Evolutionary conservation across 2,329 filamentous ascomycete genomes (phyloP).

Genomic region (Pleoardoris graminearum): DNA sequence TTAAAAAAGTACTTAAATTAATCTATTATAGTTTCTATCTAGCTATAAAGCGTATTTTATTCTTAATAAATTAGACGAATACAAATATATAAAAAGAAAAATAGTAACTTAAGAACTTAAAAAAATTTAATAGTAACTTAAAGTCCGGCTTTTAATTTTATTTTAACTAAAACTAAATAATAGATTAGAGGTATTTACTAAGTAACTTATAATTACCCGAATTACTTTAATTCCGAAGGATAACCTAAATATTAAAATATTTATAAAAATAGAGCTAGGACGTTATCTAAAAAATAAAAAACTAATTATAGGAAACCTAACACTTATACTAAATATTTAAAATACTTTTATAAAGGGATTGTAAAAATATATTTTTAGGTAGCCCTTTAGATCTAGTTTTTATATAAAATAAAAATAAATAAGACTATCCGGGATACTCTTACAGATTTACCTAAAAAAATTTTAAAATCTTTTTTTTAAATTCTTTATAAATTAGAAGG

Average conservation of each 20-base stretch:
- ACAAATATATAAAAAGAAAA: conserved; percentile 17
- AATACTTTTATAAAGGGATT: conserved; percentile 25
- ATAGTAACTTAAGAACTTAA: conserved; percentile 20
- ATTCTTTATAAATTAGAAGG: conserved; percentile 25
- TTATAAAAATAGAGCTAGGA: conserved; percentile 30
- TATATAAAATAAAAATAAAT: conserved; percentile 45
- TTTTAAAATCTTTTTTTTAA: conserved; percentile 17
- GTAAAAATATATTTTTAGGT: conserved; percentile 35
- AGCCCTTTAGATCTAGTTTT: conserved; percentile 23
- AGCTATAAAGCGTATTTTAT: conserved; percentile 34
- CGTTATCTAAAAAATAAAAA: conserved; percentile 19
- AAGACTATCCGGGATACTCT: conserved; percentile 36
- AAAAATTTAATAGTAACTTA: conserved; percentile 25
- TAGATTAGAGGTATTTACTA: conserved; percentile 4
- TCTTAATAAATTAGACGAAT: conserved; percentile 44
- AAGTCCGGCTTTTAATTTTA: conserved; percentile 30
- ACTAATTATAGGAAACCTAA: conserved; percentile 28
- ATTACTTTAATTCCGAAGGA: conserved; percentile 24
- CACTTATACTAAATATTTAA: conserved; percentile 29
- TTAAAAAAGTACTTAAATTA: conserved; percentile 22
- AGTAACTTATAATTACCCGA: conserved; percentile 2
- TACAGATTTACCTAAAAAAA: conserved; percentile 18
- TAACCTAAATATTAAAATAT: conserved; percentile 25
- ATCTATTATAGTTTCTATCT: conserved; percentile 21
- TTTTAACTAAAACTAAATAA: conserved; percentile 22